Evolutionary conservation across 225 moss, liverwort and hornwort species (phyloP).

Genomic region (Pseudoscleropodium purum): DNA sequence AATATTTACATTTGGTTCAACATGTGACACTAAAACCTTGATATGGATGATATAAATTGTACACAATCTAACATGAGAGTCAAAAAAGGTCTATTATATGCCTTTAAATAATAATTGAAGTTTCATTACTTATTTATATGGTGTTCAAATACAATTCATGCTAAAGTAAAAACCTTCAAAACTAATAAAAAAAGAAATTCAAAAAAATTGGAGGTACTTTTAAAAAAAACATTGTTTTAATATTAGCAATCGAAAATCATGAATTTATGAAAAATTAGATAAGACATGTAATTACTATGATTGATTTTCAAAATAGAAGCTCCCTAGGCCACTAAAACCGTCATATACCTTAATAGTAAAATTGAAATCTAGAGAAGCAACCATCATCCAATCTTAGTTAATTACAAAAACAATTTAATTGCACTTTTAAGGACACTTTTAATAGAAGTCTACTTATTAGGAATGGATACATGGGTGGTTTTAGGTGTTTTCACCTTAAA

Average conservation of each 20-base stretch:
- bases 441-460: neutral
- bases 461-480: rapidly evolving
- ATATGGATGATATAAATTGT: neutral
- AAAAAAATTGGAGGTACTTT: neutral
- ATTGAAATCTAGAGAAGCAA: rapidly evolving
- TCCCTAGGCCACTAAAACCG: rapidly evolving
- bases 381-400: rapidly evolving
- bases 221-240: too few species aligned
- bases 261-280: neutral
- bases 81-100: neutral
- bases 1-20: neutral
- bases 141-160: neutral
- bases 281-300: too few species aligned
- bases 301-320: neutral
- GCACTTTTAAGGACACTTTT: neutral
- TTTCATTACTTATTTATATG: neutral
- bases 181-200: neutral
- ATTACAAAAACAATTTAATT: rapidly evolving
- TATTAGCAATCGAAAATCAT: neutral
- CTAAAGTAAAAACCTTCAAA: neutral
- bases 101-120: neutral
- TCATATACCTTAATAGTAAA: neutral
- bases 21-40: neutral
- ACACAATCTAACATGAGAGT: neutral
- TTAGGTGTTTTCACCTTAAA: too few species aligned